phyloP scores from a whole-genome alignment of 805 yeast species.

The Wickerhamomyces strasburgensis region DNA sequence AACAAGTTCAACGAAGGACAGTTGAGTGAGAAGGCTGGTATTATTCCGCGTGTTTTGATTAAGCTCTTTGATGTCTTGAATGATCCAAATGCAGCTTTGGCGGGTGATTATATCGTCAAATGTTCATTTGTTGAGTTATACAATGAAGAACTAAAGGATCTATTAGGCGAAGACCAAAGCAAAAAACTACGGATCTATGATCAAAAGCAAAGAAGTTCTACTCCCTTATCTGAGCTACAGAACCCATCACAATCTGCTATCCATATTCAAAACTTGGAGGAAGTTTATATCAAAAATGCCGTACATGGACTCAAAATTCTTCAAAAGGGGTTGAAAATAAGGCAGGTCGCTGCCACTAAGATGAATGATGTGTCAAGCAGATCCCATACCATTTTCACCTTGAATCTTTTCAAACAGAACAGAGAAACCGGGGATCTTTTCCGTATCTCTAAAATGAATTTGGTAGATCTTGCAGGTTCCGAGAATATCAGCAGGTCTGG shows the following conservation, averaged over 20 bases:
- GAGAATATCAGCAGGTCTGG: conserved; percentile 89
- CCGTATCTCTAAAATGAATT: conserved; percentile 66
- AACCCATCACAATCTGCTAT: conserved; percentile 28
- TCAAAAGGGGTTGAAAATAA: conserved; percentile 49
- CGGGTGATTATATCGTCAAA: conserved; percentile 58
- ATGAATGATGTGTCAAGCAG: conserved; percentile 71
- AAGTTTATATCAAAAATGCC: conserved; percentile 49
- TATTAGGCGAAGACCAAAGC: conserved; percentile 41
- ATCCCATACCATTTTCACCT: conserved; percentile 73
- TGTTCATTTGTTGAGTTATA: conserved; percentile 82
- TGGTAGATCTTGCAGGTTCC: conserved; percentile 94
- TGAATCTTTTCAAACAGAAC: conserved; percentile 46
- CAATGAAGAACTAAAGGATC: conserved; percentile 79
- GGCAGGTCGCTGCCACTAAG: conserved; percentile 69
- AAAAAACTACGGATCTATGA: conserved; percentile 55
- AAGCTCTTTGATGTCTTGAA: conserved; percentile 51
- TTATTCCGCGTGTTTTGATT: conserved; percentile 58
- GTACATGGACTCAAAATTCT: conserved; percentile 52
- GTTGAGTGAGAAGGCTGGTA: conserved; percentile 50
- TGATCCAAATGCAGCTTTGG: conserved; percentile 19
- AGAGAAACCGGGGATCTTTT: conserved; percentile 40
- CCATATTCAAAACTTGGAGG: conserved; percentile 60
- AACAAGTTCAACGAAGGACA: conserved; percentile 25
- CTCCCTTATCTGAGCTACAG: conserved; percentile 4
- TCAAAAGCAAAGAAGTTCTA: conserved; percentile 15